Evolutionary conservation across 2,329 filamentous ascomycete genomes (phyloP), one percentile per base, ranked within the genome.

Genomic region (Aspergillus sclerotialis): DNA sequence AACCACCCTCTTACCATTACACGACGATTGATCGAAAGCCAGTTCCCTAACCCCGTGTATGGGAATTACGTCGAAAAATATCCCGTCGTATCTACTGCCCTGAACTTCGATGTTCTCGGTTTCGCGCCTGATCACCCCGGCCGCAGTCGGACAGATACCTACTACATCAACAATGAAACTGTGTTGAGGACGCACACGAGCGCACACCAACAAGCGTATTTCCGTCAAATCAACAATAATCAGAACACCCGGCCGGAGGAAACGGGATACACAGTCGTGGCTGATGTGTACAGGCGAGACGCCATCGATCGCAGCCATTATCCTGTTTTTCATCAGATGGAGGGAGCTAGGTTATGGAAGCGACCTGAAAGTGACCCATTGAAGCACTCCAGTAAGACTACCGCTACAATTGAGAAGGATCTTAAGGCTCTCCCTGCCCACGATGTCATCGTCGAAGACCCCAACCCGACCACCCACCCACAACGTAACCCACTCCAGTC

Each of bases 321-420:
- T 63, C 92, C 92, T 0, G 79, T 94, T 38, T 98, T 98, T 63
- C 92, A 98, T 64, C 92, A 98, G 66, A 96, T 96, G 89, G 92
- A 98, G 61, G 90, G 88, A 9, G 90, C 90, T 7, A 75, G 83
- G 48, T 82, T 88, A 35, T 98, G 92, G 90, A 83, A 92, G 55
- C 76, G 86, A 7, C 69, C 59, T 3, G 38, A 42, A 7, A 43
- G 37, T 4, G 42, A 58, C 10, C 55, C 59, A 1, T 44, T 61
- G 9, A 47, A 54, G n/a, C 41, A 53, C 23, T 52, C 59, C 1
- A 21, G 41, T 57, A 17, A 73, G 67, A 56, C 75, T 75, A 28
- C 70, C 67, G 35, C 68, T 61, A 39, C 72, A 70, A 79, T 96
- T 6, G 76, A 73, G 66, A 72, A 72, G 23, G 86, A 94, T 53